A percentile compares a stretch with the other conserved stretches of the same genome.
Evolutionary conservation across 148 eudicot genomes (phyloP).

Genomic region (Rheum nobile): DNA sequence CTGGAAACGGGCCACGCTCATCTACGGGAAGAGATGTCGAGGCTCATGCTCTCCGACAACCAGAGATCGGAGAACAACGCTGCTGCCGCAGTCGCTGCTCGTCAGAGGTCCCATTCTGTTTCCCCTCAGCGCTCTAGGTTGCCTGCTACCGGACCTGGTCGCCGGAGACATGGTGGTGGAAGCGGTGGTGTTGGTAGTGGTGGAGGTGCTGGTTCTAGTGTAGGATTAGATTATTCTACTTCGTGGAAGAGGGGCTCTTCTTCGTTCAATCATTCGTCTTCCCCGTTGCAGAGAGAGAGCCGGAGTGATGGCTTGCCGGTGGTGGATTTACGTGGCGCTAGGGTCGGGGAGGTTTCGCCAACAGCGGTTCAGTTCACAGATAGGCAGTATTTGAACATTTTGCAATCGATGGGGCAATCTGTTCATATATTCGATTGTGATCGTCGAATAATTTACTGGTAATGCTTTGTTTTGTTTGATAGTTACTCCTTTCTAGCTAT

Average conservation of each 20-base stretch:
- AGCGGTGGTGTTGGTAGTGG: constrained; percentile 12
- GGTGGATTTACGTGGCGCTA: background rate
- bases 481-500: background rate
- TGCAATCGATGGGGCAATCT: constrained; percentile 89
- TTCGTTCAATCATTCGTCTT: constrained; percentile 44
- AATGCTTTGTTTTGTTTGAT: background rate
- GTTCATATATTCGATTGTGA: constrained; percentile 67
- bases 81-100: constrained; percentile 10
- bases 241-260: constrained; percentile 40
- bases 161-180: background rate
- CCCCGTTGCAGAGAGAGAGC: constrained; percentile 72
- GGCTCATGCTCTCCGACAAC: constrained; percentile 33
- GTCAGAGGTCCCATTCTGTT: constrained; percentile 54
- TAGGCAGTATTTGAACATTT: constrained; percentile 67
- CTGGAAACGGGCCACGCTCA: constrained; percentile 77
- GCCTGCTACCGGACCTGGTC: constrained; percentile 14
- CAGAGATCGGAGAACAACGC: constrained; percentile 9
- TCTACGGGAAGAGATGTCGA: constrained; percentile 66
- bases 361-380: constrained; percentile 43
- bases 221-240: constrained; percentile 7
- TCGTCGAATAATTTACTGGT: constrained; percentile 68
- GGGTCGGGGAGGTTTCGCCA: constrained; percentile 11
- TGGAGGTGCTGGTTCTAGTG: constrained; percentile 14
- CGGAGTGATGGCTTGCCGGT: constrained; percentile 16
- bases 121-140: constrained; percentile 52